These are phyloP conservation scores for Colletotrichum aenigma DNA, from an alignment of 2,329 filamentous ascomycete genomes.

Conservation along the genomic window DNA sequence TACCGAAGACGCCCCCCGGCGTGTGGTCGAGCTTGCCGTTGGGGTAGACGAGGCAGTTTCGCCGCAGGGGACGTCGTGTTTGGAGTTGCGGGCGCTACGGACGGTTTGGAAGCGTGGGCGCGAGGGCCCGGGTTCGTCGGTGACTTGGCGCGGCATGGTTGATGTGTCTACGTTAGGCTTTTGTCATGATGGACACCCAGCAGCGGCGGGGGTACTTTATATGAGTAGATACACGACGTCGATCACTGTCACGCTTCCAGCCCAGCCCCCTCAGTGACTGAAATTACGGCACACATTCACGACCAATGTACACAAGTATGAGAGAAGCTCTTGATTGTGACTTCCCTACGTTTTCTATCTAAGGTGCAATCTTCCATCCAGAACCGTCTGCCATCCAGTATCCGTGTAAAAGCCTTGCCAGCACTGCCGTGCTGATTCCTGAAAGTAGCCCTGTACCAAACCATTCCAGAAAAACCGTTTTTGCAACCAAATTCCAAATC, in stretches of 20 bases:
- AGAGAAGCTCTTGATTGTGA: not conserved
- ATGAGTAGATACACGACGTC: fast-evolving
- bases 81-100: not conserved
- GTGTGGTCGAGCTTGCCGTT: not conserved
- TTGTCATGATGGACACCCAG: not conserved
- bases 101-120: not conserved
- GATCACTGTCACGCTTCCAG: not conserved
- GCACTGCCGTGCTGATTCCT: not conserved
- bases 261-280: not conserved
- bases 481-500: not conserved
- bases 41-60: not conserved
- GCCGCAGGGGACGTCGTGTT: not conserved
- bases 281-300: not conserved
- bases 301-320: not conserved
- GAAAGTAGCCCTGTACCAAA: not conserved
- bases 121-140: not conserved
- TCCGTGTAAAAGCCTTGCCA: not conserved
- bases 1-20: not conserved
- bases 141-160: not conserved
- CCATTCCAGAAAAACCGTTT: not conserved
- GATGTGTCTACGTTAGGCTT: not conserved
- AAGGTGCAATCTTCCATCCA: not conserved
- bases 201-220: not conserved
- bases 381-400: not conserved
- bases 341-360: not conserved